Evolutionary conservation across 116 monocot genomes (phyloP).

Genomic region (Dioscorea cayenensis): DNA sequence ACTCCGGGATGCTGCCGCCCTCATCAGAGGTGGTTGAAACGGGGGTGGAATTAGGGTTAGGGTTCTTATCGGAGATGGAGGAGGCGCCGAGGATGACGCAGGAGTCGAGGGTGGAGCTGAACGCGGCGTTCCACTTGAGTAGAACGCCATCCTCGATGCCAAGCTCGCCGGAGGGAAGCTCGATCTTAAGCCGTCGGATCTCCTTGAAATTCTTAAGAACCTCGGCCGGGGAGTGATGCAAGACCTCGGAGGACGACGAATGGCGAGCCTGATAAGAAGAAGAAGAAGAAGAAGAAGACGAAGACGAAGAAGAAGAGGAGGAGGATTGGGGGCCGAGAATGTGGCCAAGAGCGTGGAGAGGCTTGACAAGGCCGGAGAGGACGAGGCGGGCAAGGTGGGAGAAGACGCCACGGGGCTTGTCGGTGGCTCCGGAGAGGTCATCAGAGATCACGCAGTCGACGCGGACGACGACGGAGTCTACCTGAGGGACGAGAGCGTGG

Average conservation of each 20-base stretch:
- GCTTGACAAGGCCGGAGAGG: constrained; percentile 18
- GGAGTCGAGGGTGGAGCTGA: constrained; percentile 58
- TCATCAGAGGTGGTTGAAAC: constrained; percentile 9
- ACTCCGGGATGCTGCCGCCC: constrained; percentile 43
- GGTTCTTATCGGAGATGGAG: constrained; percentile 8
- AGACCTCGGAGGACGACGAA: constrained; percentile 27
- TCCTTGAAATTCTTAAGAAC: constrained; percentile 66
- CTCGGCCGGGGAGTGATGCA: constrained; percentile 78
- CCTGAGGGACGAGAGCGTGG: constrained; percentile 50
- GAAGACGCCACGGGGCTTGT: constrained; percentile 28
- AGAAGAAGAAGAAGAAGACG: constrained; percentile 4
- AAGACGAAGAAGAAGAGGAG: constrained; percentile 3
- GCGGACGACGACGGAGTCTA: constrained; percentile 64
- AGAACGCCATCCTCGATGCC: constrained; percentile 59
- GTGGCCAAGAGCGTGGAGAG: constrained; percentile 25
- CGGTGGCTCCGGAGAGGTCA: constrained; percentile 17
- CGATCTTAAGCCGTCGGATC: constrained; percentile 55
- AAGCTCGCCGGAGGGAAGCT: constrained; percentile 73
- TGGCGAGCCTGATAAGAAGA: constrained; percentile 7
- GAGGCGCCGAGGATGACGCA: constrained; percentile 83
- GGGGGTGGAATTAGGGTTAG: constrained; percentile 5
- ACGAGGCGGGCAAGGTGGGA: constrained; percentile 30
- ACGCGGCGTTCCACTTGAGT: constrained; percentile 42
- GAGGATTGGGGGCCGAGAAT: constrained; percentile 22
- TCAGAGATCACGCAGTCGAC: constrained; percentile 89